Evolutionary conservation across 768 basidiomycete genomes (phyloP), one percentile per base, ranked within the genome.

Genomic region (Russula olivacea): DNA sequence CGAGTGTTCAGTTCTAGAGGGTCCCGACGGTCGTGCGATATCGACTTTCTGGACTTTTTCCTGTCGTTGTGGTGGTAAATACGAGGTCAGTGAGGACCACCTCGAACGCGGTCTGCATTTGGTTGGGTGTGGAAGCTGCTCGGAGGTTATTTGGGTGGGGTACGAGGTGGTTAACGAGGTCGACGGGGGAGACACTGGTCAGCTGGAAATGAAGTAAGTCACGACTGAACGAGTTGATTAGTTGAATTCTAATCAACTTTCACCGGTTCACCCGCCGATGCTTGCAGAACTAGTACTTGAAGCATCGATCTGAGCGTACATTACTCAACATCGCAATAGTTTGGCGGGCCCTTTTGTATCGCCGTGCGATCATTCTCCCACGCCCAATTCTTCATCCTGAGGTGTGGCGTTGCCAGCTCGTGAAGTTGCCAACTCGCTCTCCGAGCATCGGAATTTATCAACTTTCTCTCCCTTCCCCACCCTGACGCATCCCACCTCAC

Each of bases 71-170:
- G 88, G 89, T 49, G 87, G 87, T 7, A 63, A 52, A 21, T 93
- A 91, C 69, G 73, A 68, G 41, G 83, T 93, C 59, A 77, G 76
- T 0, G 78, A 79, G 58, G 72, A 68, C 2, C 80, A 86, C 55
- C 80, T 93, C 78, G 89, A 92, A 63, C 74, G 73, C 2, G 91
- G 83, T n/a, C 76, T 77, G 54, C 91, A 93, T 71, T 78, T 93
- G 7, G 75, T 91, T 11, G 84, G 80, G 2, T 93, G 91, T 66
- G 81, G 74, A 59, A 82, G 82, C 58, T 93, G 91, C 71, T 93
- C 91, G 17, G 91, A 93, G 72, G 83, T 83, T 10, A 76, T 93
- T 1, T 93, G 90, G 88, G 88, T 85, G n/a, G 91, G 91, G 1
- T 93, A 91, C 69, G 87, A 93, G 73, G 69, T 80, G 14, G 76